Conservation (phyloP, 208 protist genomes). For the Leishmania major region DNA sequence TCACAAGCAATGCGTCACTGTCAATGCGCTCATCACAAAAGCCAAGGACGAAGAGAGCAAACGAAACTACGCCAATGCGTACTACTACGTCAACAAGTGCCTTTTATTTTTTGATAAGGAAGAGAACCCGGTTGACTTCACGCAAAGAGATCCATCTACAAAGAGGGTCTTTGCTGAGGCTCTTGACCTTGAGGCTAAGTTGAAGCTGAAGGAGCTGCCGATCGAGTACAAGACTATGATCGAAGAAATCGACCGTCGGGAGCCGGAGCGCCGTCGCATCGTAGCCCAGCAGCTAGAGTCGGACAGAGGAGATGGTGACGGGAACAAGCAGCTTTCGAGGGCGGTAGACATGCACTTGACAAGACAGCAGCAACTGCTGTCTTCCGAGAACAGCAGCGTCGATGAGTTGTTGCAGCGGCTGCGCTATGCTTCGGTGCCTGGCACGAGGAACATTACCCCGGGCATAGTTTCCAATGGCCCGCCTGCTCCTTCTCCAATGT, state of each 20-base stretch:
- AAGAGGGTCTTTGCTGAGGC: conserved; percentile 27
- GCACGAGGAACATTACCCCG: neutral
- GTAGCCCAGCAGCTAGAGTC: conserved; percentile 39
- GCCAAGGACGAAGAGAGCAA: conserved; percentile 20
- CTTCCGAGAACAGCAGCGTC: conserved; percentile 21
- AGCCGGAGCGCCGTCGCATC: conserved; percentile 38
- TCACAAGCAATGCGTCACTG: conserved; percentile 30
- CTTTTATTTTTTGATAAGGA: conserved; percentile 55
- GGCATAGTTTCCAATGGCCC: neutral
- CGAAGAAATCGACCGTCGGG: conserved; percentile 33
- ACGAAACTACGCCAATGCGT: conserved; percentile 43
- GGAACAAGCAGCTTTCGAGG: neutral
- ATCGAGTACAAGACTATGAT: conserved; percentile 40
- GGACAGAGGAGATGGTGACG: conserved; percentile 6
- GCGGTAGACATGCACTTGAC: conserved; percentile 11
- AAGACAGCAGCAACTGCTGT: conserved; percentile 32
- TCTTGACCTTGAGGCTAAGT: conserved; percentile 28
- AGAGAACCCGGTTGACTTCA: conserved; percentile 27
- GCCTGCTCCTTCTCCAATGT: neutral
- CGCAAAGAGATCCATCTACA: conserved; percentile 8
- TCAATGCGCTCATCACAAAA: conserved; percentile 19
- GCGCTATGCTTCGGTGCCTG: conserved; percentile 14
- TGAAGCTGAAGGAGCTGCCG: conserved; percentile 32
- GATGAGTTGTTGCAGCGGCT: conserved; percentile 24
- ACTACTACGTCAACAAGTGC: conserved; percentile 52